Evolutionary conservation across 371 early-diverging fungal species (phyloP).

Genomic region (Haplosporangium sp.): DNA sequence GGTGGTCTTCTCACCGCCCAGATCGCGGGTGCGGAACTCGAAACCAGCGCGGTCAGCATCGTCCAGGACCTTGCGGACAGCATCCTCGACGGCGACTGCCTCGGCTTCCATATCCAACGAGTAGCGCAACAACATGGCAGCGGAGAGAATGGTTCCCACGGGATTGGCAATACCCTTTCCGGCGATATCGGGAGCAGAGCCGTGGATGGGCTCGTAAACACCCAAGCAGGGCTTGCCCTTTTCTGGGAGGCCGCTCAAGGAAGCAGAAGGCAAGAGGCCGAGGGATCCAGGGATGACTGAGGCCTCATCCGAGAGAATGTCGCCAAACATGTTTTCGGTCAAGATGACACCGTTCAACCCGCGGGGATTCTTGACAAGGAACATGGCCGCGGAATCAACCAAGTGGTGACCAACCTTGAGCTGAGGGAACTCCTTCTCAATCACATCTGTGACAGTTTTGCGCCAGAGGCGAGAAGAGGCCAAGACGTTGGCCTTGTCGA

Average conservation of each 20-base stretch:
- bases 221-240: slow-evolving; percentile 81
- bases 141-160: slow-evolving; percentile 95
- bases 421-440: slow-evolving; percentile 88
- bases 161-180: slow-evolving; percentile 97
- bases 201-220: slow-evolving; percentile 98
- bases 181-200: slow-evolving; percentile 98
- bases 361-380: slow-evolving; percentile 91
- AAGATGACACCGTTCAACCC: slow-evolving; percentile 93
- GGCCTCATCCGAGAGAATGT: slow-evolving; percentile 95
- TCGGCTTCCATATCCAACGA: slow-evolving; percentile 90
- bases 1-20: slow-evolving; percentile 87
- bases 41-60: slow-evolving; percentile 72
- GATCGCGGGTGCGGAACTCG: slow-evolving; percentile 88
- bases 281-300: slow-evolving; percentile 95
- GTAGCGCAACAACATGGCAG: slow-evolving; percentile 94
- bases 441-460: slow-evolving; percentile 86
- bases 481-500: slow-evolving; percentile 98
- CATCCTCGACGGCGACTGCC: slow-evolving; percentile 90
- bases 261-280: slow-evolving; percentile 94
- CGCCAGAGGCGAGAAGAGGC: slow-evolving; percentile 98
- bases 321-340: slow-evolving; percentile 99
- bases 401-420: slow-evolving; percentile 87
- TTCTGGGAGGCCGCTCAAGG: slow-evolving; percentile 85
- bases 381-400: slow-evolving; percentile 98
- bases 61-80: slow-evolving; percentile 93